Evolutionary conservation across 2,329 filamentous ascomycete genomes (phyloP), one percentile per base, ranked within the genome.

Genomic region (Colletotrichum godetiae): DNA sequence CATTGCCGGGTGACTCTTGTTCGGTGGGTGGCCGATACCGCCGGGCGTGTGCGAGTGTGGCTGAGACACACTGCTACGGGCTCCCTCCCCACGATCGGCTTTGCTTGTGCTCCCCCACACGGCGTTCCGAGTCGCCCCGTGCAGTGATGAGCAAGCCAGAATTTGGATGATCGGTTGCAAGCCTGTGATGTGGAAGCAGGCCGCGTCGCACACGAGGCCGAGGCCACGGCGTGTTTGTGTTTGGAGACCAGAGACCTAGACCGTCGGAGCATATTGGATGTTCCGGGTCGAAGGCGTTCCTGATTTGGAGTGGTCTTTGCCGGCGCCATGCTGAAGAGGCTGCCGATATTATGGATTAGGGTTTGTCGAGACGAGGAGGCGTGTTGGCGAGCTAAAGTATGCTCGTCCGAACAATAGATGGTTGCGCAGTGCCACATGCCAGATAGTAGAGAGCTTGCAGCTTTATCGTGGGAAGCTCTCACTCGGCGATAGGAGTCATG

Each of bases 401-500:
- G 55, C 49, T 63, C 70, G 59, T 73, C 70, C 66, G 60, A 73
- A 69, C 58, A 55, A 42, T 27, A 46, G 46, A 55, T 49, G 65
- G 53, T 24, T 22, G 29, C 31, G 33, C 29, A 33, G 46, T 42
- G 11, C 33, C 58, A 42, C 52, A 35, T 53, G 57, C 22, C 46
- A 19, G 3, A 15, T 42, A 13, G 11, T 49, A 27, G 10, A 22
- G 7, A 42, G n/a, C 58, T 46, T 46, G 58, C 3, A 42, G 60
- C 35, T 55, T 73, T 49, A n/a, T 33, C 11, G 46, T 61, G 13
- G 13, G 22, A 35, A 29, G 52, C 68, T 74, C 60, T 73, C 67
- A 73, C 82, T 92, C 90, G 76, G 84, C 78, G 78, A 91, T 91
- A 73, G 88, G 86, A 64, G 88, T 84, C 84, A 92, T 90, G 78